Evolutionary conservation across 2,329 filamentous ascomycete genomes (phyloP).

Genomic region (Nemania abortiva): DNA sequence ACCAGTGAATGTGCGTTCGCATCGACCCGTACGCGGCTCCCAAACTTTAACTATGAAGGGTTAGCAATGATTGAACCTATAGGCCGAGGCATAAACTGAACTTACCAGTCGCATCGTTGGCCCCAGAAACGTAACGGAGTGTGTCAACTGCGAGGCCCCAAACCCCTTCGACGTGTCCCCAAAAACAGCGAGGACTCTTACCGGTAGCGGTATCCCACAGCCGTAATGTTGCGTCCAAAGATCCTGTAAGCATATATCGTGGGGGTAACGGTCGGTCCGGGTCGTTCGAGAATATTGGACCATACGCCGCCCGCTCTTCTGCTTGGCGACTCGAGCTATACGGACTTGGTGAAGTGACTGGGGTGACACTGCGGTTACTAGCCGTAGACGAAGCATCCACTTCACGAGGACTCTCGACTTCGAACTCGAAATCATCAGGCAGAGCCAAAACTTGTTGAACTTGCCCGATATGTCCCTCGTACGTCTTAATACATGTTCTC

Average conservation of each 20-base stretch:
- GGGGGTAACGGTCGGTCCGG: constrained; percentile 78
- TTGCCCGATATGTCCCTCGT: constrained; percentile 92
- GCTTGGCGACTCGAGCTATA: constrained; percentile 47
- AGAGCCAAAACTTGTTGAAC: constrained; percentile 91
- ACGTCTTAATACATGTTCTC: constrained; percentile 79
- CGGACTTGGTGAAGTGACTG: constrained; percentile 46
- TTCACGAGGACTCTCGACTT: constrained; percentile 70
- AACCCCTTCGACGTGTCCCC: constrained; percentile 95
- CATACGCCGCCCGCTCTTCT: constrained; percentile 68
- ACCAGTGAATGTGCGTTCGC: constrained; percentile 91
- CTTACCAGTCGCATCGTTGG: constrained; percentile 81
- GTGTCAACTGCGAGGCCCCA: constrained; percentile 94
- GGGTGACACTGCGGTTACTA: constrained; percentile 61
- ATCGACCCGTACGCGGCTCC: constrained; percentile 92
- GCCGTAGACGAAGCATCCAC: constrained; percentile 67
- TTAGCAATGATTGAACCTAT: constrained; percentile 18
- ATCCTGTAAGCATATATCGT: constrained; percentile 92
- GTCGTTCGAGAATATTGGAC: constrained; percentile 71
- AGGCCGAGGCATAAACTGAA: neutral
- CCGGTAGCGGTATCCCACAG: constrained; percentile 91
- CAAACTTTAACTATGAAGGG: constrained; percentile 80
- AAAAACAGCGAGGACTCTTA: constrained; percentile 89
- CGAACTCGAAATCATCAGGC: constrained; percentile 89
- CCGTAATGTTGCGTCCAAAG: constrained; percentile 89
- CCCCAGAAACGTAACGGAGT: constrained; percentile 86